A percentile compares a stretch with the other conserved stretches of the same genome.
Evolutionary conservation across 2,329 filamentous ascomycete genomes (phyloP).

Genomic region (Arthrobotrys sinensis): DNA sequence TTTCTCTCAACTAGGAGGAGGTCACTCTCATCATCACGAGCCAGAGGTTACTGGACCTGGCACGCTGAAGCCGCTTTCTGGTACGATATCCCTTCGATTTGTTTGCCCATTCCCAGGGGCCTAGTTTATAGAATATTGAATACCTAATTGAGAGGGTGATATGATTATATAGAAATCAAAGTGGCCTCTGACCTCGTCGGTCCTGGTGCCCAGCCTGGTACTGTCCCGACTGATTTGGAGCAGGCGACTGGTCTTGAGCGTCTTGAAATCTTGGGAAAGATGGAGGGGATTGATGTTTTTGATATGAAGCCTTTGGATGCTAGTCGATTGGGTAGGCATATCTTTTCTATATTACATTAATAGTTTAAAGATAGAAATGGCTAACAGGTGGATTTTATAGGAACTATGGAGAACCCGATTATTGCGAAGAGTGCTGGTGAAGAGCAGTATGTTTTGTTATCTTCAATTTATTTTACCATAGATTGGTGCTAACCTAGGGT

Average conservation of each 20-base stretch:
- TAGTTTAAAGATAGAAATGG: neutral
- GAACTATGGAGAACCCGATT: slow-evolving; percentile 91
- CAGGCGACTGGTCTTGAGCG: slow-evolving; percentile 98
- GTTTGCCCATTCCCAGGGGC: too few species aligned
- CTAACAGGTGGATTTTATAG: slow-evolving; percentile 68
- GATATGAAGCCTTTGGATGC: slow-evolving; percentile 97
- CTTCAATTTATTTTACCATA: slow-evolving; percentile 19
- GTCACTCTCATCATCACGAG: slow-evolving; percentile 32
- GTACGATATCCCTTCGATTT: slow-evolving; percentile 20
- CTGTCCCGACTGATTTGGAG: slow-evolving; percentile 92
- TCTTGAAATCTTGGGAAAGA: slow-evolving; percentile 98
- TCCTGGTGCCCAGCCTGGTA: slow-evolving; percentile 84
- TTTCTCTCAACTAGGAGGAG: slow-evolving; percentile 8
- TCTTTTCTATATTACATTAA: neutral
- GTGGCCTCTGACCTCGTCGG: slow-evolving; percentile 84
- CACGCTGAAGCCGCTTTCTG: slow-evolving; percentile 36
- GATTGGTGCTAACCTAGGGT: slow-evolving; percentile 1
- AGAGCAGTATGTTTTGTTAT: slow-evolving; percentile 82
- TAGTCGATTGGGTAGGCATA: slow-evolving; percentile 80
- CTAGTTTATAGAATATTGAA: too few species aligned
- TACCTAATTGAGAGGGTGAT: neutral
- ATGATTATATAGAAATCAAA: slow-evolving; percentile 80
- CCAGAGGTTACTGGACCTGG: slow-evolving; percentile 40
- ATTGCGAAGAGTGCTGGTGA: slow-evolving; percentile 90
- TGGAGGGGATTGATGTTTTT: slow-evolving; percentile 98